phyloP scores from a whole-genome alignment of 2,329 filamentous ascomycete species.

The Trematosphaeria pertusa region DNA sequence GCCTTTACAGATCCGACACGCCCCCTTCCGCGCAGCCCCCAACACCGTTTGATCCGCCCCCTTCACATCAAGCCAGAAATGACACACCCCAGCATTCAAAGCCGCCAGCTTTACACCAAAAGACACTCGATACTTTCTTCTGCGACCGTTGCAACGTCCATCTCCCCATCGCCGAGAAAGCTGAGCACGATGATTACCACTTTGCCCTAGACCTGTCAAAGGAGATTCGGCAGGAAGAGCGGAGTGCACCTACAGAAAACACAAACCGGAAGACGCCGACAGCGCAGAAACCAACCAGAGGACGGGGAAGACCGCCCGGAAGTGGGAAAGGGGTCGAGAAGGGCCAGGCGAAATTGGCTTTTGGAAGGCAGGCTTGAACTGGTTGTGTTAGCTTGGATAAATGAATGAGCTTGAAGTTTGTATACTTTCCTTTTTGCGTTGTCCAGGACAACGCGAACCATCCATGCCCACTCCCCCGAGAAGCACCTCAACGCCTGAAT shows the following conservation, averaged over 20 bases:
- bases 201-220: conserved; percentile 86
- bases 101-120: conserved; percentile 25
- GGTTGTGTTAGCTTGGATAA: too few species aligned
- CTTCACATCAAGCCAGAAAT: conserved; percentile 6
- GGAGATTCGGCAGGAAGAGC: conserved; percentile 51
- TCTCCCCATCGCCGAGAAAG: conserved; percentile 65
- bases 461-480: too few species aligned
- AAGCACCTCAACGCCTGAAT: too few species aligned
- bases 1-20: conserved; percentile 22
- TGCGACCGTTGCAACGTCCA: conserved; percentile 72
- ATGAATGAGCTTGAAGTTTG: too few species aligned
- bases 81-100: conserved; percentile 3
- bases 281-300: conserved; percentile 31
- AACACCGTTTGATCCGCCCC: conserved; percentile 5
- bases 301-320: conserved; percentile 47
- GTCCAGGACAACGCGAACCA: too few species aligned
- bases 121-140: conserved; percentile 47
- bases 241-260: conserved; percentile 15
- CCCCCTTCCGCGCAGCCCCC: conserved; percentile 44
- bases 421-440: too few species aligned
- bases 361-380: conserved; percentile 37
- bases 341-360: conserved; percentile 54
- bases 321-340: conserved; percentile 44
- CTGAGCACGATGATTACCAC: conserved; percentile 92
- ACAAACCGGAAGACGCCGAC: conserved; percentile 13